phyloP scores from a whole-genome alignment of 2,329 filamentous ascomycete species.

The Sporothrix inflata region DNA sequence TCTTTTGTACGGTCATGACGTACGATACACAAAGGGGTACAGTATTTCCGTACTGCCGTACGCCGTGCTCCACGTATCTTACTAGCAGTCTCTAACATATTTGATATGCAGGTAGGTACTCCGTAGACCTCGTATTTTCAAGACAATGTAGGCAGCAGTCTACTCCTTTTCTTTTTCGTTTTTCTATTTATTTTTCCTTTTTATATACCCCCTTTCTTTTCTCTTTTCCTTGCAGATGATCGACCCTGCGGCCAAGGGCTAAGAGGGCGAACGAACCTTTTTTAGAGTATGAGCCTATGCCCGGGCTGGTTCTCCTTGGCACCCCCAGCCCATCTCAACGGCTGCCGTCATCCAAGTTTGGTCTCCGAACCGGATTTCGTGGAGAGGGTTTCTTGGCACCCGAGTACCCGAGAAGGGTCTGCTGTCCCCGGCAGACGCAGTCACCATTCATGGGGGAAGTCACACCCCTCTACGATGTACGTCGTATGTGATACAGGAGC shows the following conservation, averaged over 20 bases:
- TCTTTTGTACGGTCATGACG: neutral
- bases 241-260: no score
- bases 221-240: neutral
- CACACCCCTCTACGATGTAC: no score
- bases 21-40: neutral
- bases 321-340: neutral
- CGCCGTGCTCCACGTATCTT: neutral
- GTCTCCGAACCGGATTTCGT: neutral
- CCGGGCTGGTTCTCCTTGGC: neutral
- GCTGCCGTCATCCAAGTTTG: neutral
- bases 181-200: neutral
- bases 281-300: no score
- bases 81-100: neutral
- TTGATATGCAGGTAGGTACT: neutral
- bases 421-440: no score
- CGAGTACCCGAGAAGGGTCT: neutral
- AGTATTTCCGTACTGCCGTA: neutral
- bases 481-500: no score
- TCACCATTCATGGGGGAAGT: no score
- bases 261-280: no score
- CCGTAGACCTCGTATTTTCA: neutral
- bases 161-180: neutral
- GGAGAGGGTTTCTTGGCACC: neutral
- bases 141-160: neutral
- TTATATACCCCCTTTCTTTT: neutral